phyloP scores from a whole-genome alignment of 805 yeast genomes.

The Metschnikowia dekortorum region DNA sequence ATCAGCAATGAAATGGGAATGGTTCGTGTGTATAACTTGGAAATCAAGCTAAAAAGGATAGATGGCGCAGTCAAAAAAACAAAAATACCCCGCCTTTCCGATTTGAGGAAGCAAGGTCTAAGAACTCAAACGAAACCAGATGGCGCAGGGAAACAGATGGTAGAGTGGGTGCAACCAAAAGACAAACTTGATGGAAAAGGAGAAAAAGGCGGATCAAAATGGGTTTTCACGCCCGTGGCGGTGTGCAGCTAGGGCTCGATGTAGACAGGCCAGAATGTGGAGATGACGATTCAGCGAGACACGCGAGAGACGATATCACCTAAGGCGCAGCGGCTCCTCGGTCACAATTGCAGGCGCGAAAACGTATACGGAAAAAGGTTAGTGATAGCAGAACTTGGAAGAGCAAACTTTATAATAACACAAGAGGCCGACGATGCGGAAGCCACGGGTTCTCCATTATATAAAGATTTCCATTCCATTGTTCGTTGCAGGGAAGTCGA shows the following conservation, averaged over 20 bases:
- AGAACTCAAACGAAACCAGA: neutral
- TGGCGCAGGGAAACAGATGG: neutral
- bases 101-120: neutral
- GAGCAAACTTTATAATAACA: neutral
- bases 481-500: neutral
- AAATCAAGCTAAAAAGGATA: neutral
- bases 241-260: neutral
- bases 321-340: conserved; percentile 3
- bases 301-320: conserved; percentile 3
- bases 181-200: too few species aligned
- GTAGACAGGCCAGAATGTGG: conserved; percentile 1
- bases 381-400: neutral
- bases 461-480: neutral
- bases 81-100: conserved; percentile 3
- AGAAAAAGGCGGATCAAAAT: neutral
- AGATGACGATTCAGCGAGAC: neutral
- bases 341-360: conserved; percentile 1
- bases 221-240: neutral
- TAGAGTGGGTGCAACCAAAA: too few species aligned
- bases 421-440: neutral
- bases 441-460: neutral
- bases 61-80: neutral
- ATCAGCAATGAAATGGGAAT: neutral
- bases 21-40: neutral
- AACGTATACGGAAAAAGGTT: neutral